These are phyloP conservation scores for Acer campestre DNA, from an alignment of 345 rosid species.

Conservation along the genomic window DNA sequence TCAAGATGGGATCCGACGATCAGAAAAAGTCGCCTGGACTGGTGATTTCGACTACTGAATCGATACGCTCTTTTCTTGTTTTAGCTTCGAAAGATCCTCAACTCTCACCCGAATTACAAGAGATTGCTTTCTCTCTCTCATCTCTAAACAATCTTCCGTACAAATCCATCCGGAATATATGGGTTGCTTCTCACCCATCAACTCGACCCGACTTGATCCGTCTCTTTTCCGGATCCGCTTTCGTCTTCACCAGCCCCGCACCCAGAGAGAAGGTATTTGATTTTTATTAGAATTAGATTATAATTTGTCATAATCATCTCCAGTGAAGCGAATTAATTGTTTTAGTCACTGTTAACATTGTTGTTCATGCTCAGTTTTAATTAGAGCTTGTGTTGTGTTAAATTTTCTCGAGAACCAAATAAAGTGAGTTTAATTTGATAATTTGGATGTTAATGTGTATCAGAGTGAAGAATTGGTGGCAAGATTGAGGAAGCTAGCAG, in stretches of 20 bases:
- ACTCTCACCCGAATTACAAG: constrained; percentile 56
- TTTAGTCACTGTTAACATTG: background rate
- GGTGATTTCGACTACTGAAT: constrained; percentile 35
- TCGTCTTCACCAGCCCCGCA: constrained; percentile 65
- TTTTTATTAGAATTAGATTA: background rate
- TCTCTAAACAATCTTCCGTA: constrained; percentile 45
- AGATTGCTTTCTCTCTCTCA: constrained; percentile 54
- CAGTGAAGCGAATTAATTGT: background rate
- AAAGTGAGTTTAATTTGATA: background rate
- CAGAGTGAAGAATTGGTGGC: constrained; percentile 79
- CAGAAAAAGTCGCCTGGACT: constrained; percentile 33
- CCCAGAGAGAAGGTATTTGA: constrained; percentile 77
- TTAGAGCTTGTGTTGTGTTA: too few species aligned
- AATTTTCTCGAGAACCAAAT: background rate
- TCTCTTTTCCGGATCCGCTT: constrained; percentile 58
- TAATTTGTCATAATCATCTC: background rate
- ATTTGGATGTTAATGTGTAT: background rate
- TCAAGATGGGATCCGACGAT: background rate
- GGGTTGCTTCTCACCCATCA: constrained; percentile 47
- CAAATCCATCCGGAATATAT: constrained; percentile 61
- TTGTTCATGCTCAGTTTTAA: too few species aligned
- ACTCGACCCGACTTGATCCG: constrained; percentile 52
- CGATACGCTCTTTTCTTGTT: constrained; percentile 48
- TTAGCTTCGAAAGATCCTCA: constrained; percentile 50
- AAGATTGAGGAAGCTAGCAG: constrained; percentile 70